phyloP scores from a whole-genome alignment of 345 rosid genomes.

The Cardiospermum halicacabum region DNA sequence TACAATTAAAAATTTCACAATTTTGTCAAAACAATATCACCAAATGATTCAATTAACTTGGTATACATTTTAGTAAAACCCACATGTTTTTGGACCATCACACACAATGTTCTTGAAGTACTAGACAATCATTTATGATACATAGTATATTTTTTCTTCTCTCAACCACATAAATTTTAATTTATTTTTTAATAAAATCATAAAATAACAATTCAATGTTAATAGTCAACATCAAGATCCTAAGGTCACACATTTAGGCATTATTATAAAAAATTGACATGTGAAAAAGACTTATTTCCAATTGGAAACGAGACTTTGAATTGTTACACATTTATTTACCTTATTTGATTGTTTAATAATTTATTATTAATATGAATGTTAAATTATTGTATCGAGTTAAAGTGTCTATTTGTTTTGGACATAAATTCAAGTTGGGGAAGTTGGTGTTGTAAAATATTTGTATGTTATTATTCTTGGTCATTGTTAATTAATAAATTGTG shows the following conservation, averaged over 20 bases:
- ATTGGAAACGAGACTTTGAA: background rate
- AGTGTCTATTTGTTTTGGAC: background rate
- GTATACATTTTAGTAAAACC: background rate
- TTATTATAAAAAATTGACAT: constrained; percentile 2
- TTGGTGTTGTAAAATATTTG: background rate
- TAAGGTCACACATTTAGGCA: background rate
- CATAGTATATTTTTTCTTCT: background rate
- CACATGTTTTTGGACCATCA: background rate
- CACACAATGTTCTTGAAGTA: background rate
- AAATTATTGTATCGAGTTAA: background rate
- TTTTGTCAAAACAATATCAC: too few species aligned
- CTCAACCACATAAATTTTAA: background rate
- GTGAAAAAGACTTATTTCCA: background rate
- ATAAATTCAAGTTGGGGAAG: background rate
- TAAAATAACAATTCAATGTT: background rate
- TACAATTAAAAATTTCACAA: too few species aligned
- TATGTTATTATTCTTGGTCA: background rate
- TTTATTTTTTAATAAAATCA: background rate
- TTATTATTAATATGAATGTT: background rate
- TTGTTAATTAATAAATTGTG: background rate
- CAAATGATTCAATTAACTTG: background rate
- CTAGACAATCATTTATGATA: background rate
- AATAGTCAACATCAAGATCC: background rate
- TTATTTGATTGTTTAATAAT: background rate
- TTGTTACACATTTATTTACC: background rate